Percentiles rank a stretch among this genome's conserved stretches.
Evolutionary conservation across 345 rosid species (phyloP).

Genomic region (Xanthoceras sorbifolium): DNA sequence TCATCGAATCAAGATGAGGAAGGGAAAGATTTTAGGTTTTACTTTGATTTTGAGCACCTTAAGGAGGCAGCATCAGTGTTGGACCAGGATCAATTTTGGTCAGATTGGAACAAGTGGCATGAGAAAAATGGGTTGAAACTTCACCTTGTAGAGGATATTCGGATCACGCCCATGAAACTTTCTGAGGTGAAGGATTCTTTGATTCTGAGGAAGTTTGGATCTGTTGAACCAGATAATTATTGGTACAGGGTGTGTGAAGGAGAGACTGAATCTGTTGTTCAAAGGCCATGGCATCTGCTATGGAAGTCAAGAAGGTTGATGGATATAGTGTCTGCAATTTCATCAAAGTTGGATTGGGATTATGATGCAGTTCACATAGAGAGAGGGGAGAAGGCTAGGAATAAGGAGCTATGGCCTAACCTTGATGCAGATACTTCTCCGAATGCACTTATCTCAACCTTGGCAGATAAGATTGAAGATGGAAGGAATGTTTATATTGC

Average conservation of each 20-base stretch:
- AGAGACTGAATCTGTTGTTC: slow-evolving; percentile 70
- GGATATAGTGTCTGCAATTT: slow-evolving; percentile 80
- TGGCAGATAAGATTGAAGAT: slow-evolving; percentile 70
- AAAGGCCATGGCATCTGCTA: slow-evolving; percentile 84
- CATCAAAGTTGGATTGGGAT: slow-evolving; percentile 85
- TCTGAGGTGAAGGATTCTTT: slow-evolving; percentile 60
- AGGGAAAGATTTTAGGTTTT: slow-evolving; percentile 93
- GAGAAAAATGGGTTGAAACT: slow-evolving; percentile 52
- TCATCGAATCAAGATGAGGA: slow-evolving; percentile 80
- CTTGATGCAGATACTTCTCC: slow-evolving; percentile 79
- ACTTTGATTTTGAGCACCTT: slow-evolving; percentile 94
- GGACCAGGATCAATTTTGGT: slow-evolving; percentile 90
- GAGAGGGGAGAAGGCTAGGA: slow-evolving; percentile 83
- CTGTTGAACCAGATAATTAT: slow-evolving; percentile 87
- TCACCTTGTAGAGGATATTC: slow-evolving; percentile 69
- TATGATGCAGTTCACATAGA: slow-evolving; percentile 82
- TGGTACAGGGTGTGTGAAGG: slow-evolving; percentile 99
- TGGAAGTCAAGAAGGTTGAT: slow-evolving; percentile 92
- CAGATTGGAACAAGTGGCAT: slow-evolving; percentile 78
- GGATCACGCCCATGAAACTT: slow-evolving; percentile 77
- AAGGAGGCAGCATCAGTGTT: slow-evolving; percentile 83
- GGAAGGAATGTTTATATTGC: slow-evolving; percentile 83
- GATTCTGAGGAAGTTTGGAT: slow-evolving; percentile 92
- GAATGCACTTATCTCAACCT: slow-evolving; percentile 56
- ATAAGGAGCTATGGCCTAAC: slow-evolving; percentile 86